Evolutionary conservation across 495 filamentous ascomycete species (phyloP), one percentile per base, ranked within the genome.

Genomic region (Apodospora peruviana): DNA sequence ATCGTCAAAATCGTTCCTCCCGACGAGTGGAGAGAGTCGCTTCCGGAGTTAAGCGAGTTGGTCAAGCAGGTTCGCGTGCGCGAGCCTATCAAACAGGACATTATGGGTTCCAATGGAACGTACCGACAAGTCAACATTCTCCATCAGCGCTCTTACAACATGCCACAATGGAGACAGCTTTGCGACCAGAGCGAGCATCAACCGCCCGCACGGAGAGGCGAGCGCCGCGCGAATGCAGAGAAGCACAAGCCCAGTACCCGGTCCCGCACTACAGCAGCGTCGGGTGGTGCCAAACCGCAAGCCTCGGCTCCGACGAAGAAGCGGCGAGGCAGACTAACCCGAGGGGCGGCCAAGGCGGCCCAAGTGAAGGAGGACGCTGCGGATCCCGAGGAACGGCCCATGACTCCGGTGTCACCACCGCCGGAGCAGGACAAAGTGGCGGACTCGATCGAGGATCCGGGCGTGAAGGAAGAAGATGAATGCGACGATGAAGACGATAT

Each of bases 31-130:
- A 88, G 75, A 64, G 85, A 90, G 52, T 69, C 81, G 20, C 81
- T 91, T 20, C 85, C 88, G 17, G 65, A 77, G 25, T 81, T 96
- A 51, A 82, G 93, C 56, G 86, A 96, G 56, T 76, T 84, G 46
- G 81, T 98, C 50, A 96, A 96, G 67, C 84, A 84, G 44, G 87
- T 98, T 61, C 85, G 83, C 50, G 89, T 96, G 57, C 93, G 90
- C 73, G 94, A 97, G 53, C 93, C 93, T 9, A 97, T 98, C 64
- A 93, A 87, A 60, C 93, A 98, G 61, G 93, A 98, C 56, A 97
- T 97, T 62, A 88, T 90, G 74, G 94, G 91, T 9, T 87, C 83
- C 43, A 86, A 91, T 57, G 93, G 94, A 22, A 91, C 85, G 25
- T 98, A 95, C 61, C 90, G 91, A 21, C 94, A 97, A 57, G 86